Base-by-base conservation (phyloP, 148 eudicot species). In the Tetragonia tetragonoides region DNA sequence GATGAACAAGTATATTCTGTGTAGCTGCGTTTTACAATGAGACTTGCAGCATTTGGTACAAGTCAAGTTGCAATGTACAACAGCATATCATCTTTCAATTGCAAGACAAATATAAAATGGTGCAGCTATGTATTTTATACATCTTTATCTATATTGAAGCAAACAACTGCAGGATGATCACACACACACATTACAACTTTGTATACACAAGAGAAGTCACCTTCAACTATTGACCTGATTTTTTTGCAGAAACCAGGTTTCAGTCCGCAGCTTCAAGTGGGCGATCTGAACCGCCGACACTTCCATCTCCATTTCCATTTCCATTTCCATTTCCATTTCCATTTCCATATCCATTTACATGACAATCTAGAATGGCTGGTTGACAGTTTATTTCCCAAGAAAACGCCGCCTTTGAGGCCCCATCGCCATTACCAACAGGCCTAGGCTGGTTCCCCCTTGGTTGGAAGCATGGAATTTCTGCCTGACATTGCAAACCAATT, bases 301-400 rank as follows among this genome's bases (percentile, higher is more conserved):
- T 59, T 21, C 53, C 53, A 49, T 49, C 12, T 18, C 57, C 68
- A 71, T 40, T 68, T 39, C 14, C 76, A 65, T 49, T 49, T 18
- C 57, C 68, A 71, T 40, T 68, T 39, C 14, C 76, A 65, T 49
- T 49, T 18, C 57, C 68, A 71, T 40, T 68, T 39, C 14, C 73
- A 57, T 46, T 77, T 23, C 57, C 68, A 70, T 39, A 64, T 39
- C 15, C 76, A 65, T 47, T 77, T 49, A 77, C 83, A 47, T 8
- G 80, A 72, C 89, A 82, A 59, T 78, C 75, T 46, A 75, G 65
- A 34, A 68, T 70, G 3, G 76, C 57, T 16, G 80, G 78, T 16
- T 67, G 65, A 56, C 85, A 84, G 15, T 80, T 79, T 66, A 69
- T 72, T 77, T 49, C 79, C 79, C 83, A 73, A 34, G 79, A 57